Conservation (phyloP, 768 basidiomycete species). For the Naganishia onofrii region DNA sequence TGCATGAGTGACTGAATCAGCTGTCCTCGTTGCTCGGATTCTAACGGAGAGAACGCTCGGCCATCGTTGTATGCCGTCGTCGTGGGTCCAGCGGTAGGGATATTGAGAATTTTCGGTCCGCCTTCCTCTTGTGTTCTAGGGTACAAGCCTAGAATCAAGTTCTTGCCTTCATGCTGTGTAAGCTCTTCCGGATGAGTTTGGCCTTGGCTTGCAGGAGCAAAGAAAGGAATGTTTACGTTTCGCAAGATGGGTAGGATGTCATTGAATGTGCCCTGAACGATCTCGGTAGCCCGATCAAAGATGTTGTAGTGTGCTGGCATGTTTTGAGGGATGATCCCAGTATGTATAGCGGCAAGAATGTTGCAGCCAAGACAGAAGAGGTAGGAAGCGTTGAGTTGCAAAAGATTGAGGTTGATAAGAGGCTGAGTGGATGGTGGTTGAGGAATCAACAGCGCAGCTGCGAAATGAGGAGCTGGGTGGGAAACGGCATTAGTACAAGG, state of each 20-base stretch:
- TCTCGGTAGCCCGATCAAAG: conserved; percentile 32
- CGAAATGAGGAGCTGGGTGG: conserved; percentile 48
- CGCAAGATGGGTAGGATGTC: conserved; percentile 30
- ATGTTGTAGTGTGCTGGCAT: conserved; percentile 32
- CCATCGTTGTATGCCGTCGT: conserved; percentile 24
- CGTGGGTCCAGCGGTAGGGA: conserved; percentile 35
- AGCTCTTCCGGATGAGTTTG: conserved; percentile 40
- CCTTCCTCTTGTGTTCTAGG: conserved; percentile 38
- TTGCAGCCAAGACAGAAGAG: conserved; percentile 44
- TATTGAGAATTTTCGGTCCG: conserved; percentile 27
- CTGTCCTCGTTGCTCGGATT: conserved; percentile 39
- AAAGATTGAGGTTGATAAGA: conserved; percentile 40
- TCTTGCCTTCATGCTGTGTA: conserved; percentile 45
- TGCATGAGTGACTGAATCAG: conserved; percentile 41
- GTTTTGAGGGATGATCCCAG: conserved; percentile 34
- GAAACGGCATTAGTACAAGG: neutral
- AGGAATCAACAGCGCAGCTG: conserved; percentile 43
- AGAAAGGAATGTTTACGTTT: conserved; percentile 25
- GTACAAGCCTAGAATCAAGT: conserved; percentile 46
- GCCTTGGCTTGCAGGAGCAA: conserved; percentile 27
- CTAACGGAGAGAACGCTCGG: conserved; percentile 28
- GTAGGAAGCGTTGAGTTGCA: conserved; percentile 42
- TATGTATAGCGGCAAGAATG: conserved; percentile 38
- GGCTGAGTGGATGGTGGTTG: conserved; percentile 40
- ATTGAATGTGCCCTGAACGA: conserved; percentile 32